These are phyloP conservation scores for Papiliotrema flavescens DNA, from an alignment of 1,284 basidiomycete genomes.

Conservation along the genomic window DNA sequence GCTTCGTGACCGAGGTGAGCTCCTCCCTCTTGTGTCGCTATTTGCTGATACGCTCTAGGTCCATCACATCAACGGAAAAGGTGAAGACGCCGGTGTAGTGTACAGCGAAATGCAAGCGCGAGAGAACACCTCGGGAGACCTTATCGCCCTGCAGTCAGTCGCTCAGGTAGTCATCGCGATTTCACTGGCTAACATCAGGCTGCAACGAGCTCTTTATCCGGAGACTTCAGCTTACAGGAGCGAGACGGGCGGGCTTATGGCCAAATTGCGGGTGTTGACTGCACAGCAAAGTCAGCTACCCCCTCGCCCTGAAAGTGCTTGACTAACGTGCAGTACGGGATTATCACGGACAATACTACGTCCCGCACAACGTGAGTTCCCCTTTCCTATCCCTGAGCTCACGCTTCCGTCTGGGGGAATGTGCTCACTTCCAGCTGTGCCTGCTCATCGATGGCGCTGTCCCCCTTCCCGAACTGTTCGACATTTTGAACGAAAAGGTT, in stretches of 20 bases:
- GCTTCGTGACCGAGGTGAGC: conserved; percentile 83
- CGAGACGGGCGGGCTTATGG: conserved; percentile 96
- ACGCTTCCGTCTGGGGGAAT: too few species aligned
- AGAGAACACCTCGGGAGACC: conserved; percentile 84
- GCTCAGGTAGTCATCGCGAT: conserved; percentile 1
- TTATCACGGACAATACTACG: conserved; percentile 89
- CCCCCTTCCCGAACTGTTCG: conserved; percentile 53
- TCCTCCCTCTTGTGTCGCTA: not conserved
- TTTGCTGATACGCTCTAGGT: conserved; percentile 54
- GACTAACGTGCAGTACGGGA: conserved; percentile 62
- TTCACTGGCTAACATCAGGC: conserved; percentile 50
- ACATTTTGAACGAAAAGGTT: conserved; percentile 72
- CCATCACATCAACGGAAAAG: conserved; percentile 86
- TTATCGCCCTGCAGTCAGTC: conserved; percentile 76
- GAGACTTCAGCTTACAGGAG: conserved; percentile 83
- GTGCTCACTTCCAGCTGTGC: conserved; percentile 56
- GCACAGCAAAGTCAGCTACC: conserved; percentile 77
- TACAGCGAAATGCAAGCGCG: conserved; percentile 98
- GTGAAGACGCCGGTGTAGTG: conserved; percentile 92
- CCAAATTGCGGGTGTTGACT: conserved; percentile 77
- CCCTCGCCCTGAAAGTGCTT: conserved; percentile 2
- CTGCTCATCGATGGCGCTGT: conserved; percentile 55
- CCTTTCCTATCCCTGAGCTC: not conserved
- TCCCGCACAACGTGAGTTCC: conserved; percentile 82
- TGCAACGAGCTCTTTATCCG: conserved; percentile 77